Conservation (phyloP, 2,329 filamentous ascomycete species). For the Fusarium sp. region DNA sequence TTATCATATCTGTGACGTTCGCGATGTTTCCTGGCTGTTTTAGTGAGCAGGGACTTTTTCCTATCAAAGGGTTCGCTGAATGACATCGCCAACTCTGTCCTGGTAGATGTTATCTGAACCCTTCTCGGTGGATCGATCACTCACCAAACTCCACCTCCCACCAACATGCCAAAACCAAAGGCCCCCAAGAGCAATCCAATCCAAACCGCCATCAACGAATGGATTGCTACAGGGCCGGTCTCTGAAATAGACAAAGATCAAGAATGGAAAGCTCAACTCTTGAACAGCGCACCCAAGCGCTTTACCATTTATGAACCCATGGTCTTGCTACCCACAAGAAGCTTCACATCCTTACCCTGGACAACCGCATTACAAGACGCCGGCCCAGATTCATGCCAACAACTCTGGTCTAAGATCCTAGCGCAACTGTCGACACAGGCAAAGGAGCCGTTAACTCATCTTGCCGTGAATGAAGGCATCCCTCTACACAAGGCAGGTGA, state of each 20-base stretch:
- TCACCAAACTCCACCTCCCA: constrained; percentile 15
- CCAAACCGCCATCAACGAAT: constrained; percentile 44
- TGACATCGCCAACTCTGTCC: not conserved
- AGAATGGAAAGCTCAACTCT: constrained; percentile 43
- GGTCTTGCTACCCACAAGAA: constrained; percentile 67
- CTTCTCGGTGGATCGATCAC: constrained; percentile 1
- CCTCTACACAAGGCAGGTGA: constrained; percentile 53
- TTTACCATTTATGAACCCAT: constrained; percentile 71
- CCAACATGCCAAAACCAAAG: constrained; percentile 41
- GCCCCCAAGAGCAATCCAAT: constrained; percentile 43
- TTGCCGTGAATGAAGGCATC: constrained; percentile 71
- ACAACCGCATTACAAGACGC: constrained; percentile 45
- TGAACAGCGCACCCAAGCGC: constrained; percentile 60
- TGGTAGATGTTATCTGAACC: not conserved
- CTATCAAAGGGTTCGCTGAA: not conserved
- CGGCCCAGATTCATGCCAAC: constrained; percentile 34
- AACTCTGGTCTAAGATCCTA: constrained; percentile 62
- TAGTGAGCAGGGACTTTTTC: too few species aligned
- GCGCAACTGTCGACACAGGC: constrained; percentile 54
- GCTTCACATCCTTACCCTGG: constrained; percentile 60
- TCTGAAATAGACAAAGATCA: not conserved
- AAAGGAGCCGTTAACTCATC: constrained; percentile 59
- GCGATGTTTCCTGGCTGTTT: not conserved
- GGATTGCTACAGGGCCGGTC: constrained; percentile 37
- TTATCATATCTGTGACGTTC: not conserved